phyloP scores from a whole-genome alignment of 2,329 filamentous ascomycete species.

The Fusarium zealandicum region DNA sequence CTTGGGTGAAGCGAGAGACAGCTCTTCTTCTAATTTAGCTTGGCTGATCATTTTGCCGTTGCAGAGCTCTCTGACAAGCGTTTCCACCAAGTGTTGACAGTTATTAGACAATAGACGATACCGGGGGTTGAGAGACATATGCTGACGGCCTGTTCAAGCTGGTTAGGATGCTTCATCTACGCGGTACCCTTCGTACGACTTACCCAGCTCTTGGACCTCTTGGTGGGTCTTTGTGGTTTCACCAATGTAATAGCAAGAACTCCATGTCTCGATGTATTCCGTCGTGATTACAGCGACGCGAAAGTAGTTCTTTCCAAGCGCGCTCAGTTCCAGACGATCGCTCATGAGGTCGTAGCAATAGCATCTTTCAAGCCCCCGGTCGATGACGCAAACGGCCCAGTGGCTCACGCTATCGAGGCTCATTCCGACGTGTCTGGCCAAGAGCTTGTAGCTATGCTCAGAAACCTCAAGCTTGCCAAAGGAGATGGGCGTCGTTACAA shows the following conservation, averaged over 20 bases:
- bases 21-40: constrained; percentile 36
- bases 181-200: background rate
- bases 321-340: constrained; percentile 34
- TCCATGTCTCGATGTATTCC: constrained; percentile 37
- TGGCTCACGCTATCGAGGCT: constrained; percentile 39
- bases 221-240: constrained; percentile 39
- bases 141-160: constrained; percentile 12
- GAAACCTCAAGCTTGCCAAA: constrained; percentile 36
- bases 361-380: constrained; percentile 27
- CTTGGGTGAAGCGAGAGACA: constrained; percentile 29
- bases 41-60: constrained; percentile 39
- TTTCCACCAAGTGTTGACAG: constrained; percentile 37
- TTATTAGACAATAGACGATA: constrained; percentile 37
- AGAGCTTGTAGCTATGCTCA: constrained; percentile 29
- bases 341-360: constrained; percentile 41
- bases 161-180: background rate
- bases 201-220: constrained; percentile 35
- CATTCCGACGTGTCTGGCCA: constrained; percentile 37
- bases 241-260: constrained; percentile 39
- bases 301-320: constrained; percentile 38
- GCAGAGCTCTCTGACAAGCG: constrained; percentile 38
- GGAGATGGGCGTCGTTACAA: constrained; percentile 35
- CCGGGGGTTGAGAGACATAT: constrained; percentile 24
- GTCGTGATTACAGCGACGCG: constrained; percentile 28
- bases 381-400: constrained; percentile 39